Evolutionary conservation across 1,284 basidiomycete genomes (phyloP).

Genomic region (Baeospora myosura): DNA sequence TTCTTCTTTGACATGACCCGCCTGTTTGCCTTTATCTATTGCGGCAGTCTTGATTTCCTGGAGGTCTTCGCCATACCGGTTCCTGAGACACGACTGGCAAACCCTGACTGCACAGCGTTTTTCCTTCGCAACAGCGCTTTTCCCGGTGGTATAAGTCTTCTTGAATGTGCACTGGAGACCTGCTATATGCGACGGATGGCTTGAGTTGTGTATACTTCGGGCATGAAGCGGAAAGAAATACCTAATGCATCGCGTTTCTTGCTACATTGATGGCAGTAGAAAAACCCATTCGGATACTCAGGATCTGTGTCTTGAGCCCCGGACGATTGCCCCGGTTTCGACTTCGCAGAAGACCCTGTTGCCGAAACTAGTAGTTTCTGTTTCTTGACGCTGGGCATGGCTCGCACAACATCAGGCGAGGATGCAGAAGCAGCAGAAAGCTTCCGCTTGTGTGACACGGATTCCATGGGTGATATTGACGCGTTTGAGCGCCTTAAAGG

Average conservation of each 20-base stretch:
- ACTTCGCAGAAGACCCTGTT: conserved; percentile 4
- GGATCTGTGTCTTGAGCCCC: neutral
- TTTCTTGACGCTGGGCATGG: conserved; percentile 5
- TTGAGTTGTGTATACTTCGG: neutral
- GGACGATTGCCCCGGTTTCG: conserved; percentile 1
- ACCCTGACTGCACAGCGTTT: conserved; percentile 50
- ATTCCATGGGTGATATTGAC: conserved; percentile 24
- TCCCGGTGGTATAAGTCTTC: conserved; percentile 14
- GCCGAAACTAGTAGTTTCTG: conserved; percentile 6
- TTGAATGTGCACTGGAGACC: conserved; percentile 44
- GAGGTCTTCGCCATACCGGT: conserved; percentile 51
- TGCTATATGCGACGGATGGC: conserved; percentile 24
- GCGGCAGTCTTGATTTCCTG: conserved; percentile 34
- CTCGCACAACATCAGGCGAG: neutral
- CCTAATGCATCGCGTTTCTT: conserved; percentile 47
- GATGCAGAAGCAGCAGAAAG: conserved; percentile 14
- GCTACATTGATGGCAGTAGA: conserved; percentile 67
- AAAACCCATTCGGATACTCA: neutral
- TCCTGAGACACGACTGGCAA: conserved; percentile 59
- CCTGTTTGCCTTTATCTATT: conserved; percentile 15
- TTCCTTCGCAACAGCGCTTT: conserved; percentile 22
- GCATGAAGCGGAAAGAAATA: conserved; percentile 22
- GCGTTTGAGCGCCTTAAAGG: conserved; percentile 29
- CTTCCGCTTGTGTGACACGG: conserved; percentile 35
- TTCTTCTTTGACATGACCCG: conserved; percentile 29